Conservation (phyloP, 257 asterid genomes). For the Coffea canephora region DNA sequence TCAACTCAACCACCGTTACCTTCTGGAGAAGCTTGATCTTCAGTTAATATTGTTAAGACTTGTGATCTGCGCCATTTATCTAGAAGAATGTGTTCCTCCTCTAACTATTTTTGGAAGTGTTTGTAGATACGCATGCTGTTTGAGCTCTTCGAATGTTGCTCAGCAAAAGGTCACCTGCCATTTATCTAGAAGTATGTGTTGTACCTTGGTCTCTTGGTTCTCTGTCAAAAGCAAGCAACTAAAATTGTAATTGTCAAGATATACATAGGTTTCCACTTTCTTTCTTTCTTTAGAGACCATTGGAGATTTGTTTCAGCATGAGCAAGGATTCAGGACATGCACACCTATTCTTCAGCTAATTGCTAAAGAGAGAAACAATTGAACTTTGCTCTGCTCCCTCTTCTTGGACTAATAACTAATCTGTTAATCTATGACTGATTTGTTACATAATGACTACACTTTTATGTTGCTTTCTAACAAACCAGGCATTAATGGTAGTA, state of each 20-base stretch:
- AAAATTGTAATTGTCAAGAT: neutral
- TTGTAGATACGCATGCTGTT: conserved; percentile 8
- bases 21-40: conserved; percentile 45
- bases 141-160: neutral
- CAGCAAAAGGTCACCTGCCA: conserved; percentile 7
- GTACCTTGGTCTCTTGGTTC: neutral
- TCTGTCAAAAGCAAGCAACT: neutral
- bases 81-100: neutral
- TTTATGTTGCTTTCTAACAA: neutral
- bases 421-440: neutral
- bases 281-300: neutral
- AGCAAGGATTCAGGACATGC: neutral
- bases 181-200: neutral
- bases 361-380: neutral
- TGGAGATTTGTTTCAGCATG: neutral
- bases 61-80: neutral
- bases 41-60: neutral
- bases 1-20: conserved; percentile 20
- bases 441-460: neutral
- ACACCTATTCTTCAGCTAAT: neutral
- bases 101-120: neutral
- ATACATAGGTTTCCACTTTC: neutral
- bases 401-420: neutral
- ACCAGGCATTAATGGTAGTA: neutral
- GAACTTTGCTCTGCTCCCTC: neutral